These are phyloP conservation scores for Stagonosporopsis vannaccii DNA, from an alignment of 2,329 filamentous ascomycete genomes.

Conservation along the genomic window DNA sequence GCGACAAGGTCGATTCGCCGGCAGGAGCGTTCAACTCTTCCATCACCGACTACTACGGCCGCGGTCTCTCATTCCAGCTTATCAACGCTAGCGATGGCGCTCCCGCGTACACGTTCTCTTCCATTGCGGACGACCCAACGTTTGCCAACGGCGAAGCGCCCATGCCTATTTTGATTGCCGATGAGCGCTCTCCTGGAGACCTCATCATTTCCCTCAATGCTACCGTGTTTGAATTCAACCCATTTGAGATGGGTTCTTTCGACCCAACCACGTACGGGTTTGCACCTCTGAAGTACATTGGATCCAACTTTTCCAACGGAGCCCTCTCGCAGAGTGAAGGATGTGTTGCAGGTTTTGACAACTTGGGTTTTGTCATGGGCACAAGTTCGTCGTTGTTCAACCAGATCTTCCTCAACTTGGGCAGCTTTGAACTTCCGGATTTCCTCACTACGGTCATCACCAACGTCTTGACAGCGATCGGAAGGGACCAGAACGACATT, in stretches of 20 bases:
- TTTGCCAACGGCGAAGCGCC: constrained; percentile 71
- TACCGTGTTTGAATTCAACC: constrained; percentile 79
- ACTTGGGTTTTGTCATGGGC: constrained; percentile 82
- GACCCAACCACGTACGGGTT: constrained; percentile 78
- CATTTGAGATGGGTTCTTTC: constrained; percentile 79
- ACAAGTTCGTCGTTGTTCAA: constrained; percentile 89
- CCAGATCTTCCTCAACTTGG: constrained; percentile 71
- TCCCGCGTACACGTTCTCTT: constrained; percentile 79
- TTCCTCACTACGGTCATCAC: constrained; percentile 61
- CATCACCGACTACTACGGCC: constrained; percentile 88
- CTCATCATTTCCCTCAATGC: constrained; percentile 71
- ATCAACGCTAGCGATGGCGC: constrained; percentile 79
- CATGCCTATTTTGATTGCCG: constrained; percentile 76
- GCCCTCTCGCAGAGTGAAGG: constrained; percentile 60
- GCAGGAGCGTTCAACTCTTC: constrained; percentile 67
- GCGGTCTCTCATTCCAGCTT: constrained; percentile 85
- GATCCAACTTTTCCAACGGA: constrained; percentile 74
- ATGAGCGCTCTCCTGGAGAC: constrained; percentile 70
- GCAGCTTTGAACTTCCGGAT: constrained; percentile 58
- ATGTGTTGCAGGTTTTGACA: constrained; percentile 84
- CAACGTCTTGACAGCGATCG: constrained; percentile 63
- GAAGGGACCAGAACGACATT: constrained; percentile 71
- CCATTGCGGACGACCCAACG: constrained; percentile 68
- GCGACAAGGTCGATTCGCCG: constrained; percentile 67
- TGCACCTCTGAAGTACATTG: constrained; percentile 73